Base-by-base conservation (phyloP, 768 basidiomycete genomes). In the Gautieria morchelliformis region DNA sequence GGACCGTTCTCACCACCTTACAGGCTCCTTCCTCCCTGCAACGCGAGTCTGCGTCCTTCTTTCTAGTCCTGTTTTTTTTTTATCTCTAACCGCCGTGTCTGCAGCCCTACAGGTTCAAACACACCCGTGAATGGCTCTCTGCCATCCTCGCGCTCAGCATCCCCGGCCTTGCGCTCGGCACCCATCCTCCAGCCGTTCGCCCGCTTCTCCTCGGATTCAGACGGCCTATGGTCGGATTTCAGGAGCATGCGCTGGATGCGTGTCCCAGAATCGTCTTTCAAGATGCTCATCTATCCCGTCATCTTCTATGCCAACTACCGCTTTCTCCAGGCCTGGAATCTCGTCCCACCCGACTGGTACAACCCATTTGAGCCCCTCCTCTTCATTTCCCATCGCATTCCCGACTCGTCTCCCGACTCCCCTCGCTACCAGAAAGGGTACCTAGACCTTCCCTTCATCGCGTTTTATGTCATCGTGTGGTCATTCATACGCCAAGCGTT, bases 391-490 rank as follows among this genome's bases (percentile, higher is more conserved):
- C 73, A 88, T 61, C 78, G 63, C n/a, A 58, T 88, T 32, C 72
- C 81, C 10, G 70, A 70, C 3, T 78, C 83, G 0, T 66, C 76
- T 5, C 70, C 73, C 6, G 76, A 78, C 0, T 79, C 84, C 61
- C 78, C 80, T 0, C 79, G 78, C 33, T 91, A 89, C 64, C 73
- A 73, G 40, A 97, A 93, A 71, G 80, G 79, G 15, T 87, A 77
- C 62, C 70, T 80, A 59, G 95, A 98, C 66, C 60, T 93, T 9
- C 65, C 78, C 15, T 99, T 99, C 71, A 63, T 97, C 47, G 76
- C 77, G 2, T 94, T 90, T 70, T 75, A 94, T 66, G 75, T 97
- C 69, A 73, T 98, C 51, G 83, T 95, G 64, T 98, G 87, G 73
- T 94, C 92, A 1, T 88, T 93, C 67, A 62, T 93, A 44, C 84